A percentile compares a stretch with the other conserved stretches of the same genome.
Evolutionary conservation across 2,329 filamentous ascomycete genomes (phyloP).

Genomic region (Chaetomiaceae sp.): DNA sequence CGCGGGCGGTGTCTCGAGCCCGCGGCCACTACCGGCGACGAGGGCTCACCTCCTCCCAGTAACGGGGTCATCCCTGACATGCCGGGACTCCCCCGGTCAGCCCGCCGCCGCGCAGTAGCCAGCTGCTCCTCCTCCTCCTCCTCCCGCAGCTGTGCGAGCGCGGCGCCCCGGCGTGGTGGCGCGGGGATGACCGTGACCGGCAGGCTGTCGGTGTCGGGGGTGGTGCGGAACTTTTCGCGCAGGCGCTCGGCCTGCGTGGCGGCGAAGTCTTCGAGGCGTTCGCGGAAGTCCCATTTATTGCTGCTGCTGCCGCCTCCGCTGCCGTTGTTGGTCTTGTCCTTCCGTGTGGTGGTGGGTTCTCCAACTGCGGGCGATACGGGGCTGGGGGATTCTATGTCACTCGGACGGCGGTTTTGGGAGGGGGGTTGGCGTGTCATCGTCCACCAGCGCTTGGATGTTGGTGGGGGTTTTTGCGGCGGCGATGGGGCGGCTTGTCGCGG

Average conservation of each 20-base stretch:
- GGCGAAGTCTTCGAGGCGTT: slow-evolving; percentile 57
- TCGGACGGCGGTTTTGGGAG: slow-evolving; percentile 25
- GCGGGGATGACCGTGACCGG: slow-evolving; percentile 59
- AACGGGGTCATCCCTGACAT: too few relatives aligned
- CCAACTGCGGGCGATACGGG: slow-evolving; percentile 4
- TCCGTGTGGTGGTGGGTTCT: slow-evolving; percentile 7
- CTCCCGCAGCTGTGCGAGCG: slow-evolving; percentile 52
- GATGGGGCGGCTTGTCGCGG: slow-evolving; percentile 15
- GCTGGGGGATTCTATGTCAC: slow-evolving; percentile 14
- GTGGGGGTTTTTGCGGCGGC: slow-evolving; percentile 20
- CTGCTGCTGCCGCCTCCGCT: slow-evolving; percentile 5
- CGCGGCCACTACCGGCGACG: background rate
- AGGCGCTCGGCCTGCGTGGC: slow-evolving; percentile 56
- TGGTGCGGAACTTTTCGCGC: slow-evolving; percentile 51
- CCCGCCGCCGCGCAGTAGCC: too few relatives aligned
- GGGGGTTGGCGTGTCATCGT: slow-evolving; percentile 31
- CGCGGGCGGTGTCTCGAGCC: background rate
- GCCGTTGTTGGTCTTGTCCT: background rate
- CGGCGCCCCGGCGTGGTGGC: slow-evolving; percentile 52
- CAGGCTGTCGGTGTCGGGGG: slow-evolving; percentile 49
- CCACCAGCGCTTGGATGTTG: slow-evolving; percentile 27
- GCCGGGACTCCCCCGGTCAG: too few relatives aligned
- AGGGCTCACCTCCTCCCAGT: too few relatives aligned
- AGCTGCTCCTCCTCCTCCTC: slow-evolving; percentile 44
- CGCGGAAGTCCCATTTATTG: slow-evolving; percentile 51